Percentiles rank a stretch among this genome's conserved stretches.
Conservation (phyloP, 2,329 filamentous ascomycete species). For the Phialophora chinensis region DNA sequence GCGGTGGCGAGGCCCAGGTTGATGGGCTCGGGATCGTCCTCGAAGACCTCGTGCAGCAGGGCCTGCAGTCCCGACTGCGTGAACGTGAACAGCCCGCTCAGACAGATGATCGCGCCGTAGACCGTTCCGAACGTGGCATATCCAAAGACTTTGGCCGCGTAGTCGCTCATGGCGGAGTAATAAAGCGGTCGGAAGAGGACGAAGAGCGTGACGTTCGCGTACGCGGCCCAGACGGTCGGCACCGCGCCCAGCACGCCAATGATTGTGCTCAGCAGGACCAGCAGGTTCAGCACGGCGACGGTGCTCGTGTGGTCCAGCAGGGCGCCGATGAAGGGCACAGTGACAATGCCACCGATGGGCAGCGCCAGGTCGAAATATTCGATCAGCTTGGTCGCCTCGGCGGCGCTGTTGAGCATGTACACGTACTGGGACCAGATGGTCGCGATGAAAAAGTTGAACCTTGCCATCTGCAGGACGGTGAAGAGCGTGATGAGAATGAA, state of each 20-base stretch:
- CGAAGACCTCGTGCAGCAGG: conserved; percentile 73
- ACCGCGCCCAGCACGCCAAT: conserved; percentile 80
- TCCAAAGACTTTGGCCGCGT: conserved; percentile 88
- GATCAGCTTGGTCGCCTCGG: conserved; percentile 72
- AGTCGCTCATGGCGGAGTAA: conserved; percentile 89
- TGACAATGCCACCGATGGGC: conserved; percentile 78
- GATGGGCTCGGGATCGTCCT: conserved; percentile 76
- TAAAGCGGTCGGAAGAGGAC: conserved; percentile 87
- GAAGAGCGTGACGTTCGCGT: conserved; percentile 80
- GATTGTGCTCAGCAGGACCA: conserved; percentile 73
- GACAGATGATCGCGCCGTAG: conserved; percentile 86
- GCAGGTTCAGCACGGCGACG: conserved; percentile 68
- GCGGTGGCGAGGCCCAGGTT: conserved; percentile 70
- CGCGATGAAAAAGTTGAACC: conserved; percentile 89
- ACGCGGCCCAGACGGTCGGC: conserved; percentile 71
- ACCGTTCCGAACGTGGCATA: conserved; percentile 91
- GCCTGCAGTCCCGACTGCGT: conserved; percentile 79
- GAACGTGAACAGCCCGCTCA: conserved; percentile 83
- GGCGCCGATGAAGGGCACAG: conserved; percentile 82
- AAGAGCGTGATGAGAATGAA: conserved; percentile 82
- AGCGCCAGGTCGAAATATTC: conserved; percentile 83
- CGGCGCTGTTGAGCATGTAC: conserved; percentile 69
- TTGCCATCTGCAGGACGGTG: conserved; percentile 73
- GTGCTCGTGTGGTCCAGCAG: conserved; percentile 80
- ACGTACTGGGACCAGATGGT: conserved; percentile 82